Conservation (phyloP, 164 flowering plant species). For the Litsea cubeba region DNA sequence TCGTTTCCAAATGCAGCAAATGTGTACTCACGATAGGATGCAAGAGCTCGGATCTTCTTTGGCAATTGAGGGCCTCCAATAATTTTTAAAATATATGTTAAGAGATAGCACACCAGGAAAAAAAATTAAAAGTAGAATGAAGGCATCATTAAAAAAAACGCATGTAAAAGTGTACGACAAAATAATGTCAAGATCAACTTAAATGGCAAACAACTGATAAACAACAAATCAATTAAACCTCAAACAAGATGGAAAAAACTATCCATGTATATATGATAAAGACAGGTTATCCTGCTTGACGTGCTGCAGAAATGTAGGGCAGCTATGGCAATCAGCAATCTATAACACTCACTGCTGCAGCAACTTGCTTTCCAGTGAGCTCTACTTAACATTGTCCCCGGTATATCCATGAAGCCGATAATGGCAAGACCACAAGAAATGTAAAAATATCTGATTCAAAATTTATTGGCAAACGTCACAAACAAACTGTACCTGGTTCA, state of each 20-base stretch:
- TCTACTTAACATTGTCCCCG: no score
- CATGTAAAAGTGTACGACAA: not conserved
- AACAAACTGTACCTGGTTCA: not conserved
- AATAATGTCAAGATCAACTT: not conserved
- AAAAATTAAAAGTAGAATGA: not conserved
- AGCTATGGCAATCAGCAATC: no score
- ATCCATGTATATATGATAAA: no score
- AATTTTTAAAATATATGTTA: not conserved
- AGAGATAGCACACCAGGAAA: not conserved
- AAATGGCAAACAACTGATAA: no score
- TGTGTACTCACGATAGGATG: slow-evolving; percentile 82
- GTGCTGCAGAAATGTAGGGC: no score
- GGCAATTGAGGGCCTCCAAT: slow-evolving; percentile 82
- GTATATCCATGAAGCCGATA: no score
- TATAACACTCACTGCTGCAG: not conserved
- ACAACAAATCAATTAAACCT: not conserved
- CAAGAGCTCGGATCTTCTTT: slow-evolving; percentile 92
- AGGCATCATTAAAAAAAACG: not conserved
- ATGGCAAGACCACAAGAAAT: no score
- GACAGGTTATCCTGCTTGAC: no score
- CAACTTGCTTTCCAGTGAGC: not conserved
- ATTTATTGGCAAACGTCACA: not conserved
- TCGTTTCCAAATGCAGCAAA: slow-evolving; percentile 86
- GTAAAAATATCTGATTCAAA: not conserved
- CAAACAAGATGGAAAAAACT: not conserved